Evolutionary conservation across 495 filamentous ascomycete genomes (phyloP), one percentile per base, ranked within the genome.

Genomic region (Penicillium ochrochloron): DNA sequence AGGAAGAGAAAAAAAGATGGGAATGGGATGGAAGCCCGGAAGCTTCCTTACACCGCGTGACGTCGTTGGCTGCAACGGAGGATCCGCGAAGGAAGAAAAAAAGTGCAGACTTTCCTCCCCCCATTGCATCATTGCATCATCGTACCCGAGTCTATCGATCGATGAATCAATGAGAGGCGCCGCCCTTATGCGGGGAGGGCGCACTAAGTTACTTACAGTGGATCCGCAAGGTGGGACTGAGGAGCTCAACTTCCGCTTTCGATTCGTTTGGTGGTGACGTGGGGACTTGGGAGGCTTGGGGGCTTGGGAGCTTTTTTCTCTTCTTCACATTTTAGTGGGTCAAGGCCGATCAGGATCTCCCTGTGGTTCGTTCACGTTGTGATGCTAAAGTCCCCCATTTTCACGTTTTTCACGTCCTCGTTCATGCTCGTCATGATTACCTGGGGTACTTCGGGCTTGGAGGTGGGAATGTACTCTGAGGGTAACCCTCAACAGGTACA

Each of bases 111-210:
- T 46, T 27, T 27, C 25, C 25, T 27, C 25, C 25, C 34, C 60
- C 63, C 44, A 71, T 71, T 71, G 69, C 69, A 71, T 71, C 69
- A 71, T 71, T 71, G 66, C 69, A 71, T 71, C 69, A 71, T 71
- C 60, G 44, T n/a, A 27, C 2, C 51, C 41, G 35, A 46, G 35
- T 56, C 39, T 21, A 57, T 65, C 51, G 51, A 55, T 37, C 63
- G 63, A 66, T 66, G 59, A 66, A 66, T 66, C 64, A 66, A 66
- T 66, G 64, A 66, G 59, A 58, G 42, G 21, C 61, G 61, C 21
- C 41, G 61, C 53, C 61, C 53, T 58, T 35, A 34, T 11, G 25
- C 19, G 53, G 61, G 53, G 61, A 35, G 25, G 51, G 21, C 46
- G 46, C 46, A 51, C 46, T 41, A 41, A 41, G 37, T 14, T 14